Base-by-base conservation (phyloP, 164 flowering plant species). In the Hamamelis virginiana region DNA sequence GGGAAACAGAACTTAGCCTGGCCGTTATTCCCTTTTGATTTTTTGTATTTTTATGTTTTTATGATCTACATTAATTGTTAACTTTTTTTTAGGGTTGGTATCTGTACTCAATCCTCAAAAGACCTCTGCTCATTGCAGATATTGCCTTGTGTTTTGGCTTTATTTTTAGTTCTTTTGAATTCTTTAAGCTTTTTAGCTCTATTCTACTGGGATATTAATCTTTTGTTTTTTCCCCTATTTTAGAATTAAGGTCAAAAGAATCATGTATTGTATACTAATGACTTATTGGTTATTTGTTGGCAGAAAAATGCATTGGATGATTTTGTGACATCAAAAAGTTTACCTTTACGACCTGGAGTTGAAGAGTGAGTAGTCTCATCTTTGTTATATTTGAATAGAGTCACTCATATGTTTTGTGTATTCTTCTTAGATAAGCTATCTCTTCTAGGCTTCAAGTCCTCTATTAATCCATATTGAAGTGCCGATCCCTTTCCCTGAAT, bases 301-400 rank as follows among this genome's bases (percentile, higher is more conserved):
- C 91, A 95, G 98, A 75, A 80, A 78, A 89, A 74, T 69, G 95
- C 97, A 27, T 66, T 92, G 89, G 96, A 84, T 57, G 98, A 92
- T 67, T 72, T 86, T 71, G 77, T 86, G 74, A 74, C 66, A 71
- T 80, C 94, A 62, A 64, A 81, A 64, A 66, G 72, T 69, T 66
- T 85, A 71, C 83, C 94, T 33, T 73, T 95, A 74, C 86, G 97
- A 62, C 97, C 97, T 74, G 98, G 97, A 67, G 84, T 80, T 62
- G 87, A 85, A 80, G 82, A 88, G 97, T 92, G 68, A 89, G 97
- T 77, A 28, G 16, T 52, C 59, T 59, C 18, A 59, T 59, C 19
- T 41, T 46, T 15, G 26, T 59, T 61, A 14, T n/a, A 25, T 11
- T 50, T 50, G n/a, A 4, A 50, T 50, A 1, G n/a, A 50, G 53